These are phyloP conservation scores for Cerioporus squamosus DNA, from an alignment of 1,284 basidiomycete genomes.

Conservation along the genomic window DNA sequence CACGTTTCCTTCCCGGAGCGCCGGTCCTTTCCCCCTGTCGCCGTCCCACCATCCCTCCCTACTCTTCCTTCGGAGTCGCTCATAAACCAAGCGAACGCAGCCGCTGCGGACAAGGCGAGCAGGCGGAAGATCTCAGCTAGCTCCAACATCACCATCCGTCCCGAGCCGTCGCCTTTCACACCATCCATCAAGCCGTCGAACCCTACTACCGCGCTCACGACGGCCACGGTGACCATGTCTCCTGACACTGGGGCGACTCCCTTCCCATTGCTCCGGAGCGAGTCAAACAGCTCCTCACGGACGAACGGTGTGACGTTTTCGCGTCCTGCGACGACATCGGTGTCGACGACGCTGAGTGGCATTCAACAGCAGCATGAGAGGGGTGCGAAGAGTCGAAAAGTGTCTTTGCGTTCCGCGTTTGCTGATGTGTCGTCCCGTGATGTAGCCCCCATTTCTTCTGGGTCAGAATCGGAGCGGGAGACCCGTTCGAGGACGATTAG, in stretches of 20 bases:
- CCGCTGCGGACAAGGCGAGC: conserved; percentile 37
- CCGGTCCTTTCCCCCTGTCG: conserved; percentile 47
- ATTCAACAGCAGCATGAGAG: conserved; percentile 55
- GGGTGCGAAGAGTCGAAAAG: conserved; percentile 44
- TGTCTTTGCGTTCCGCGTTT: conserved; percentile 37
- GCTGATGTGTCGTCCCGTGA: conserved; percentile 30
- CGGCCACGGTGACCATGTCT: conserved; percentile 60
- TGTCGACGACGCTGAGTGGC: conserved; percentile 53
- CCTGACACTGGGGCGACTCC: conserved; percentile 38
- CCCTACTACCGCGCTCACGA: conserved; percentile 71
- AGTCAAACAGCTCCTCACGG: conserved; percentile 46
- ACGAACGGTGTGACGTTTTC: conserved; percentile 62
- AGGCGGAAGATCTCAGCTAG: conserved; percentile 52
- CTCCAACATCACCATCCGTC: conserved; percentile 59
- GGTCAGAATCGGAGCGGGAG: conserved; percentile 59
- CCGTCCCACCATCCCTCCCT: conserved; percentile 62
- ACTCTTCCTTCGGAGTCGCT: conserved; percentile 60
- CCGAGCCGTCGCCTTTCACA: conserved; percentile 38
- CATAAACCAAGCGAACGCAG: conserved; percentile 34
- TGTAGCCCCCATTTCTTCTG: conserved; percentile 34
- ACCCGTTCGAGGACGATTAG: conserved; percentile 47
- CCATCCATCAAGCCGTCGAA: conserved; percentile 55
- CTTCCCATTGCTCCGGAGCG: conserved; percentile 47
- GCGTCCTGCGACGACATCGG: conserved; percentile 55
- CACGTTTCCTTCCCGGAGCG: conserved; percentile 36